Conservation (phyloP, 1,284 basidiomycete genomes). For the Agroathelia rolfsii region DNA sequence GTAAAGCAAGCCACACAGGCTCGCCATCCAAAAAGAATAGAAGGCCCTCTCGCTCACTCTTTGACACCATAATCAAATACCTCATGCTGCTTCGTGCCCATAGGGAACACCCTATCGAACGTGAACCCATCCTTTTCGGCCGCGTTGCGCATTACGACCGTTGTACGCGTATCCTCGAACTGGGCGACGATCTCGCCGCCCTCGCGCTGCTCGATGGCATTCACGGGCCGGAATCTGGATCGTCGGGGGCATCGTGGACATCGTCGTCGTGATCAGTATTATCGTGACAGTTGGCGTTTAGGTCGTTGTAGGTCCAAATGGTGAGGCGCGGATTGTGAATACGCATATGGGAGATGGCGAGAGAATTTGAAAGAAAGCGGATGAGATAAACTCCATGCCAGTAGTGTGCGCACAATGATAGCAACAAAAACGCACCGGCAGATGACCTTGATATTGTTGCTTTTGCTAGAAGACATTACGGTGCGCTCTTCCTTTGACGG, state of each 20-base stretch:
- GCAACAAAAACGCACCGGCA: constrained; percentile 61
- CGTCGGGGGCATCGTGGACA: not conserved
- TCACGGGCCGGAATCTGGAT: constrained; percentile 87
- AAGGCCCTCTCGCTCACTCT: constrained; percentile 50
- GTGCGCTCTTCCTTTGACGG: constrained; percentile 21
- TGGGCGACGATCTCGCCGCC: constrained; percentile 86
- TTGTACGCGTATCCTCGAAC: constrained; percentile 80
- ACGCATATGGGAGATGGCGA: constrained; percentile 1
- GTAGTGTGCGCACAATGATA: constrained; percentile 6
- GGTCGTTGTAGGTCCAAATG: too few relatives aligned
- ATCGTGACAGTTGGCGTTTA: too few relatives aligned
- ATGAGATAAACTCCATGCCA: constrained; percentile 4
- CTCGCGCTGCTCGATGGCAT: constrained; percentile 85
- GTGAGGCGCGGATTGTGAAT: constrained; percentile 7
- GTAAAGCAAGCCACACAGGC: constrained; percentile 11
- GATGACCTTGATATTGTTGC: constrained; percentile 88
- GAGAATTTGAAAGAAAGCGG: constrained; percentile 1
- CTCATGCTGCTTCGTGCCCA: constrained; percentile 85
- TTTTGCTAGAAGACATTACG: constrained; percentile 71
- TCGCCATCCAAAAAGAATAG: constrained; percentile 9
- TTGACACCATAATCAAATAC: constrained; percentile 99
- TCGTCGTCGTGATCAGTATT: too few relatives aligned
- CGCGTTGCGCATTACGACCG: constrained; percentile 72
- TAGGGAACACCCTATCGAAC: constrained; percentile 95
- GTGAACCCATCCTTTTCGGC: constrained; percentile 90